Evolutionary conservation across 2,329 filamentous ascomycete genomes (phyloP).

Genomic region (Graphilbum fragrans): DNA sequence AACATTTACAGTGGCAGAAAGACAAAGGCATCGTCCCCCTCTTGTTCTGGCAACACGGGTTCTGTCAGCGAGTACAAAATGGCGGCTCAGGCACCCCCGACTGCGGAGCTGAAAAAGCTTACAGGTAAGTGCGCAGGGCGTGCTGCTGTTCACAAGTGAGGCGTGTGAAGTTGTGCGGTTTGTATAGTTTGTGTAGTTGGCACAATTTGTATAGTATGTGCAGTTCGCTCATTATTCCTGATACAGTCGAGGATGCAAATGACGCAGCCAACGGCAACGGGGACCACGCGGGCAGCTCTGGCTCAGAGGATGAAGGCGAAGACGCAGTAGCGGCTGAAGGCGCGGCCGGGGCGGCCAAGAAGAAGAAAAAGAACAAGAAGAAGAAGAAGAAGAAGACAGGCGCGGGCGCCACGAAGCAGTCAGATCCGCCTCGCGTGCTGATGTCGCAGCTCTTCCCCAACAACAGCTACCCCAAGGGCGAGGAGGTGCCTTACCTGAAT

Average conservation of each 20-base stretch:
- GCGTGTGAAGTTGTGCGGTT: too few species aligned
- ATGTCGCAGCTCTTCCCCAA: conserved; percentile 64
- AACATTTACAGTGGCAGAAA: too few species aligned
- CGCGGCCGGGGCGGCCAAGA: conserved; percentile 22
- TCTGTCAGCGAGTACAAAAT: too few species aligned
- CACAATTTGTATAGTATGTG: too few species aligned
- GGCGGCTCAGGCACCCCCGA: conserved; percentile 24
- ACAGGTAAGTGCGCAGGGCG: conserved; percentile 18
- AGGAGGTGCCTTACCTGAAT: conserved; percentile 65
- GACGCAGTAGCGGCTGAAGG: conserved; percentile 15
- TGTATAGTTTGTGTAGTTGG: too few species aligned
- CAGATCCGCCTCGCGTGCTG: conserved; percentile 63
- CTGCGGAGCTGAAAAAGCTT: conserved; percentile 28
- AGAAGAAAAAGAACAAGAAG: conserved; percentile 61
- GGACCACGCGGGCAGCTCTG: conserved; percentile 1
- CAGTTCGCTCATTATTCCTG: too few species aligned
- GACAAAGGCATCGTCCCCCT: too few species aligned
- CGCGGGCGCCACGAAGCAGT: conserved; percentile 57
- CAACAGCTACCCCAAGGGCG: conserved; percentile 61
- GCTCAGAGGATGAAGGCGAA: conserved; percentile 4
- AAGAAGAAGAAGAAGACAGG: conserved; percentile 63
- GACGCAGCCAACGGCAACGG: conserved; percentile 14
- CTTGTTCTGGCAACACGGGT: too few species aligned
- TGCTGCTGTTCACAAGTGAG: too few species aligned
- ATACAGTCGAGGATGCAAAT: not conserved